These are phyloP conservation scores for Phytophthora nicotianae DNA, from an alignment of 352 stramenopile genomes.

Conservation along the genomic window DNA sequence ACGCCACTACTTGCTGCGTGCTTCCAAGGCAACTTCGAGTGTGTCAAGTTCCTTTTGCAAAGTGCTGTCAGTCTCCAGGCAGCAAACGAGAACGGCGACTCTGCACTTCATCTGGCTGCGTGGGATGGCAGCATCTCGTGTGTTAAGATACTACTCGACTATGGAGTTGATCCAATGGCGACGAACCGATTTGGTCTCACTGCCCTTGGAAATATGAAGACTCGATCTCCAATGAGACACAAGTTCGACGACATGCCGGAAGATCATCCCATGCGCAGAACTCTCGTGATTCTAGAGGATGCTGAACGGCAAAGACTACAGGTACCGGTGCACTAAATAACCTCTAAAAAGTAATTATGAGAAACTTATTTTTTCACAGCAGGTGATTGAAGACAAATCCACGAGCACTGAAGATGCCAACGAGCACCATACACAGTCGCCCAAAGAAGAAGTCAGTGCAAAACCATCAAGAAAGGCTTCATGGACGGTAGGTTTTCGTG, in stretches of 20 bases:
- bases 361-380: not conserved
- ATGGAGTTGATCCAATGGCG: conserved; percentile 52
- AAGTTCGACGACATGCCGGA: conserved; percentile 65
- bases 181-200: conserved; percentile 59
- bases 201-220: conserved; percentile 63
- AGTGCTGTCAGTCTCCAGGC: conserved; percentile 60
- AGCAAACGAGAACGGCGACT: conserved; percentile 52
- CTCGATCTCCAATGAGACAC: conserved; percentile 61
- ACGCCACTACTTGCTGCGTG: conserved; percentile 71
- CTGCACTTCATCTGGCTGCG: conserved; percentile 68
- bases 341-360: not conserved
- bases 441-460: conserved; percentile 9
- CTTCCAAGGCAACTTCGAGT: conserved; percentile 71
- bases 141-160: conserved; percentile 70
- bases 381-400: conserved; percentile 26
- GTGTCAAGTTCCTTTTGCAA: conserved; percentile 72
- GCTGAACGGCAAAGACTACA: conserved; percentile 31
- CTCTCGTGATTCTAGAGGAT: conserved; percentile 53
- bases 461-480: conserved; percentile 15
- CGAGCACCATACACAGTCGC: conserved; percentile 4
- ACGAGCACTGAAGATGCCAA: conserved; percentile 15
- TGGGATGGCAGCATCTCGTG: conserved; percentile 69
- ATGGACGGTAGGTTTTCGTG: conserved; percentile 29
- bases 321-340: conserved; percentile 20
- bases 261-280: conserved; percentile 58